Conservation (phyloP, 345 rosid genomes). For the Turnera subulata region DNA sequence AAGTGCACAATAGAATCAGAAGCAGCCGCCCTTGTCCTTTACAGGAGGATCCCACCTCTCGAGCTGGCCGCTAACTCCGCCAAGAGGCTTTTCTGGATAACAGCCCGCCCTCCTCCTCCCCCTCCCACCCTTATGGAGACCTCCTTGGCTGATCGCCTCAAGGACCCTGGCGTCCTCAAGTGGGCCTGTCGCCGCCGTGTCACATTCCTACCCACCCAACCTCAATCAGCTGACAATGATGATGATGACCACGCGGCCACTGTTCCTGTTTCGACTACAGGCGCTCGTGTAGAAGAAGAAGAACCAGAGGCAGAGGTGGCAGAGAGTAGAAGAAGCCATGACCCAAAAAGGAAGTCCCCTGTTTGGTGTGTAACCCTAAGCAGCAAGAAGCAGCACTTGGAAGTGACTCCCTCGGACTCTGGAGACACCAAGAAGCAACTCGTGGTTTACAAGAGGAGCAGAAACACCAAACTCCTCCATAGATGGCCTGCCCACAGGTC, state of each 20-base stretch:
- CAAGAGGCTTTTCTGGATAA: constrained; percentile 66
- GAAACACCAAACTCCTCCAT: constrained; percentile 2
- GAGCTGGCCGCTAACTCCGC: constrained; percentile 52
- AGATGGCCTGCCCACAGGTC: too few species aligned
- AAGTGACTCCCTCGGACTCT: constrained; percentile 27
- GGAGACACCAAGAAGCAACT: constrained; percentile 32
- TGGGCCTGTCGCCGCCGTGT: constrained; percentile 82
- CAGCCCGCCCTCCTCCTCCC: too few species aligned
- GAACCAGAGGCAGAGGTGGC: neutral
- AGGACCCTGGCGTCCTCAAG: constrained; percentile 39
- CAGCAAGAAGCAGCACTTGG: neutral
- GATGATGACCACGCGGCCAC: constrained; percentile 4
- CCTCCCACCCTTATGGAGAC: neutral
- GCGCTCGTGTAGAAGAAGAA: too few species aligned
- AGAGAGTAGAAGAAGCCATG: neutral
- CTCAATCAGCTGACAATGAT: constrained; percentile 6
- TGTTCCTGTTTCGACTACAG: too few species aligned
- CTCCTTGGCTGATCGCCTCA: constrained; percentile 42
- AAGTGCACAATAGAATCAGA: constrained; percentile 47
- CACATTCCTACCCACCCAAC: constrained; percentile 32
- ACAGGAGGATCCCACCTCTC: constrained; percentile 48
- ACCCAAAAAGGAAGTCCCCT: constrained; percentile 8
- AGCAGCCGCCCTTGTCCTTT: constrained; percentile 57
- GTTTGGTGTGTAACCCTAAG: neutral
- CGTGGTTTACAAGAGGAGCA: constrained; percentile 33